Conservation (phyloP, 495 filamentous ascomycete species). For the Aspergillus ellipticus region DNA sequence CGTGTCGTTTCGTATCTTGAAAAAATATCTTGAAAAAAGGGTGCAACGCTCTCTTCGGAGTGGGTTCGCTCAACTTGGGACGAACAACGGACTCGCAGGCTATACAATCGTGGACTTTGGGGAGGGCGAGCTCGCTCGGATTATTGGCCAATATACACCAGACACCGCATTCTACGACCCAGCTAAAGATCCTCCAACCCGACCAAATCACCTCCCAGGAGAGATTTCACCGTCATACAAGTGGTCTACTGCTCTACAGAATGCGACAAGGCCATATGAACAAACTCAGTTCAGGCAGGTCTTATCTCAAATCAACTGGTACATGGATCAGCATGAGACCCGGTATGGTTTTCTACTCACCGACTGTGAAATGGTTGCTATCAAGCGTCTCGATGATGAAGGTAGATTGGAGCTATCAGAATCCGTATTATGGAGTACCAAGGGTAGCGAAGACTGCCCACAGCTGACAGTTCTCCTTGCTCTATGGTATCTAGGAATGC, state of each 20-base stretch:
- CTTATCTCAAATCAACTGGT: slow-evolving; percentile 14
- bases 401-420: slow-evolving; percentile 12
- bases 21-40: slow-evolving; percentile 6
- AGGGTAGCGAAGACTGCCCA: slow-evolving; percentile 6
- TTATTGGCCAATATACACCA: slow-evolving; percentile 8
- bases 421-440: slow-evolving; percentile 8
- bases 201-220: slow-evolving; percentile 14
- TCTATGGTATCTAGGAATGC: slow-evolving; percentile 24
- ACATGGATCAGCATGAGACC: slow-evolving; percentile 13
- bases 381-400: slow-evolving; percentile 14
- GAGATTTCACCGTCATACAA: slow-evolving; percentile 16
- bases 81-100: neutral
- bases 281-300: slow-evolving; percentile 1
- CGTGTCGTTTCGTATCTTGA: too few species aligned
- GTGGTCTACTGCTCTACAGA: slow-evolving; percentile 12
- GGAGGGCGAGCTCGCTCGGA: slow-evolving; percentile 3
- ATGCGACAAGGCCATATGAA: too few species aligned
- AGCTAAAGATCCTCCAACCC: neutral
- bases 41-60: slow-evolving; percentile 10
- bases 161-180: slow-evolving; percentile 12
- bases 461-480: slow-evolving; percentile 14
- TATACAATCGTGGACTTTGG: slow-evolving; percentile 7
- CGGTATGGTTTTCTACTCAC: slow-evolving; percentile 21
- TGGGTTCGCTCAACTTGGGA: slow-evolving; percentile 4
- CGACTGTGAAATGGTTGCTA: slow-evolving; percentile 16